These are phyloP conservation scores for Zygosaccharomyces siamensis DNA, from an alignment of 805 yeast species.

Conservation along the genomic window DNA sequence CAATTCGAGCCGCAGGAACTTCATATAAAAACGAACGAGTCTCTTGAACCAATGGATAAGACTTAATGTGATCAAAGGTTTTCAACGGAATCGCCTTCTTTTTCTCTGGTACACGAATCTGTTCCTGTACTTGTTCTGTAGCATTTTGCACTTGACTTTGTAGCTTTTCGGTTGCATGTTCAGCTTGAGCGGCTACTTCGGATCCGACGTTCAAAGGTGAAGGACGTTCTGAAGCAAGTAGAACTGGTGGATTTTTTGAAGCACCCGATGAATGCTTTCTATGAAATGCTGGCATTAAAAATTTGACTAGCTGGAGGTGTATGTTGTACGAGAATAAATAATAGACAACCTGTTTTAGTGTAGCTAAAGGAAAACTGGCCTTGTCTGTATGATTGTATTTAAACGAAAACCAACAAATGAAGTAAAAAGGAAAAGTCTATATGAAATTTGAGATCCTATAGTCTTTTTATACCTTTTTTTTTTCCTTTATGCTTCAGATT, in stretches of 20 bases:
- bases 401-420: not conserved
- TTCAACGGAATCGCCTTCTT: slow-evolving; percentile 20
- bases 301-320: not conserved
- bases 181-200: slow-evolving; percentile 3
- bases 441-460: not conserved
- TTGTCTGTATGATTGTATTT: not conserved
- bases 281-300: slow-evolving; percentile 15
- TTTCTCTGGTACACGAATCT: not conserved
- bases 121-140: slow-evolving; percentile 6
- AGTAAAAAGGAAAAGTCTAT: not conserved
- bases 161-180: slow-evolving; percentile 6
- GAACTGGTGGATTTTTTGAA: slow-evolving; percentile 12
- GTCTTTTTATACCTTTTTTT: not conserved
- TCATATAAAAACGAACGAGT: slow-evolving; percentile 35
- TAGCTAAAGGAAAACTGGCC: not conserved
- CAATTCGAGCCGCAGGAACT: slow-evolving; percentile 37
- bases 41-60: slow-evolving; percentile 46
- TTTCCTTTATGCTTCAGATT: not conserved
- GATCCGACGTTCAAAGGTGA: slow-evolving; percentile 4
- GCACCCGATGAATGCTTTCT: slow-evolving; percentile 14
- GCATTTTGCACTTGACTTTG: slow-evolving; percentile 7
- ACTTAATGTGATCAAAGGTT: slow-evolving; percentile 40
- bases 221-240: slow-evolving; percentile 13
- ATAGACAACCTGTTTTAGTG: not conserved
- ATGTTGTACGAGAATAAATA: too few species aligned